phyloP scores from a whole-genome alignment of 371 early-diverging fungal genomes.

The Mucor plumbeus region DNA sequence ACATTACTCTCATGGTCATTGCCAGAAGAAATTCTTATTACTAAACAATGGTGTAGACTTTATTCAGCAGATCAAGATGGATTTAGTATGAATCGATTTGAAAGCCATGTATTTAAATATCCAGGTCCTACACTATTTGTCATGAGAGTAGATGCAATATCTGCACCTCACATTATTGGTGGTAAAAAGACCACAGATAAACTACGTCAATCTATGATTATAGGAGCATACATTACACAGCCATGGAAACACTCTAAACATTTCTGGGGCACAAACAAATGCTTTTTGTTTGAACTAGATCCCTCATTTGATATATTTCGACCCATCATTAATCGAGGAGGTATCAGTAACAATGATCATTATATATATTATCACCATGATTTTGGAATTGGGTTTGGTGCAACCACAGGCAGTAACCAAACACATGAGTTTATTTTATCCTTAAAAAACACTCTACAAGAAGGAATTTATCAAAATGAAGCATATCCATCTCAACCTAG shows the following conservation, averaged over 20 bases:
- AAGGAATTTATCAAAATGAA: constrained; percentile 54
- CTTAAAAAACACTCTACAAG: constrained; percentile 54
- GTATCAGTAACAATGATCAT: constrained; percentile 36
- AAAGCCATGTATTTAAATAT: constrained; percentile 68
- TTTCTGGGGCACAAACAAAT: constrained; percentile 58
- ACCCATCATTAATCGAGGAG: constrained; percentile 21
- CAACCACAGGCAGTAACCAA: constrained; percentile 21
- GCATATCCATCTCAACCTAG: constrained; percentile 43
- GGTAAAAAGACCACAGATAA: background rate
- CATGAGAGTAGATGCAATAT: constrained; percentile 39
- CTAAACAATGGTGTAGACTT: constrained; percentile 50
- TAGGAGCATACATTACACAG: constrained; percentile 61
- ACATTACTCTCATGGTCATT: constrained; percentile 57
- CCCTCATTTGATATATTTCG: constrained; percentile 62
- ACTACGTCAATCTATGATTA: constrained; percentile 22
- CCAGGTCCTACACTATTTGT: constrained; percentile 66
- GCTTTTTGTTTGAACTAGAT: constrained; percentile 61
- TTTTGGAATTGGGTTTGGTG: constrained; percentile 67
- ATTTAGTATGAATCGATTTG: constrained; percentile 72
- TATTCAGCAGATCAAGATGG: constrained; percentile 63
- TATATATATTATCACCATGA: constrained; percentile 59
- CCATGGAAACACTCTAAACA: constrained; percentile 64
- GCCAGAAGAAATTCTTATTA: constrained; percentile 34
- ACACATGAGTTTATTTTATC: constrained; percentile 27
- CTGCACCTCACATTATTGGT: background rate